A percentile compares a stretch with the other conserved stretches of the same genome.
These are phyloP conservation scores for Alternaria angustiovoidea DNA, from an alignment of 2,329 filamentous ascomycete species.

Conservation along the genomic window DNA sequence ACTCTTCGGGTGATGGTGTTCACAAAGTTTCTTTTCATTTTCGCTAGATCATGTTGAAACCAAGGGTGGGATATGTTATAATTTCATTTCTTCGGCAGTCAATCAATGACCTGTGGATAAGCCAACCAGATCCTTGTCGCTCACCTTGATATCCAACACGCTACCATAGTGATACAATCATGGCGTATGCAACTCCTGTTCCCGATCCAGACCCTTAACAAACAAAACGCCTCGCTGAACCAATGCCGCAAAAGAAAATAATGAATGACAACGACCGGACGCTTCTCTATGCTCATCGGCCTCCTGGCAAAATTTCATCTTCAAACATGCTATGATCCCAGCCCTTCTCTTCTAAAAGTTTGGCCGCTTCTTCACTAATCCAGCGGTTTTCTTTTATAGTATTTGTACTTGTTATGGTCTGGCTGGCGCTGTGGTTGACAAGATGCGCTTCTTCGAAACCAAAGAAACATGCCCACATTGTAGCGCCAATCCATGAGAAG, in stretches of 20 bases:
- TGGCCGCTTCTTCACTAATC: slow-evolving; percentile 17
- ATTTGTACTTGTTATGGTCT: slow-evolving; percentile 5
- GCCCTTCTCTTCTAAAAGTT: slow-evolving; percentile 23
- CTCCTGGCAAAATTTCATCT: slow-evolving; percentile 28
- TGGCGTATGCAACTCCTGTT: slow-evolving; percentile 7
- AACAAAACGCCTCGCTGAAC: slow-evolving; percentile 25
- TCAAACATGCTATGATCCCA: slow-evolving; percentile 38
- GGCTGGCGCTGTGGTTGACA: slow-evolving; percentile 3
- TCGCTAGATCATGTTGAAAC: neutral
- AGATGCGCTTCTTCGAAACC: slow-evolving; percentile 15
- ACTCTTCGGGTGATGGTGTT: neutral
- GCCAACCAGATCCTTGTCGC: neutral
- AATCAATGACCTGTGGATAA: neutral
- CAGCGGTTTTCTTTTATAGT: slow-evolving; percentile 6
- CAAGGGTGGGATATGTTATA: neutral
- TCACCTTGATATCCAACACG: slow-evolving; percentile 10
- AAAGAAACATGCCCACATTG: slow-evolving; percentile 16
- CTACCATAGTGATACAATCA: slow-evolving; percentile 9
- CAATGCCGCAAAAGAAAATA: slow-evolving; percentile 15
- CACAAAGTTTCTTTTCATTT: neutral
- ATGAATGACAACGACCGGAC: neutral
- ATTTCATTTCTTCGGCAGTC: neutral
- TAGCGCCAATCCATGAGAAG: slow-evolving; percentile 28
- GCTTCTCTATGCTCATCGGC: neutral
- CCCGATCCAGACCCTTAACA: neutral